Base-by-base conservation (phyloP, 2,329 filamentous ascomycete species). In the Exophiala lecanii-corni region DNA sequence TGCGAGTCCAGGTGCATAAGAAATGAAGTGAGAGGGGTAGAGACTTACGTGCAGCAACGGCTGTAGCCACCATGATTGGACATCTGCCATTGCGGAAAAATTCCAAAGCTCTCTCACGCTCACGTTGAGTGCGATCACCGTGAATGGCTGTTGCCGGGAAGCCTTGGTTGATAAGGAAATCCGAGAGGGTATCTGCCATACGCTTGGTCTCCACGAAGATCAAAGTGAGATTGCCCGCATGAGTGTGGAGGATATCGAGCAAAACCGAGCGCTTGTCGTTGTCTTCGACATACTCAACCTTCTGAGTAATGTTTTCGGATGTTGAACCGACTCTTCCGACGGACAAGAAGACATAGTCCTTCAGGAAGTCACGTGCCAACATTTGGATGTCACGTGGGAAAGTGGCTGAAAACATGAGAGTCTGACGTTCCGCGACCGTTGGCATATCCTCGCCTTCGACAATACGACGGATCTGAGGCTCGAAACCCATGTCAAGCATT, bases 401-500 rank as follows among this genome's bases (percentile, higher is more conserved):
- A 50, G 92, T 98, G 67, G 92, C 92, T 30, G 92, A 98, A 69
- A 98, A 98, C 92, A 98, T 98, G 75, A 98, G 91, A 42, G 92
- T 98, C 72, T 98, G 92, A 62, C 92, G 89, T 59, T 78, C 74
- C 55, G 81, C 73, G 49, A 91, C 86, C 40, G 70, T 68, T 45
- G 92, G 92, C 92, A 98, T 98, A 61, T 98, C 92, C 72, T 97
- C 92, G 49, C 89, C 89, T 71, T 97, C 91, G 34, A 98, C 92
- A 61, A 98, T 97, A 60, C 91, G 86, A 62, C 92, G 89, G 64
- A 98, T 98, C 74, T 98, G 92, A 61, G 92, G 92, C 76, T 98
- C 92, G 78, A 98, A 98, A 92, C 92, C 92, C 92, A 98, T 98
- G 79, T 98, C 92, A 78, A 98, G 78, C 92, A 98, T 98, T 68